Conservation (phyloP, 495 filamentous ascomycete genomes). For the Daldinia caldariorum region DNA sequence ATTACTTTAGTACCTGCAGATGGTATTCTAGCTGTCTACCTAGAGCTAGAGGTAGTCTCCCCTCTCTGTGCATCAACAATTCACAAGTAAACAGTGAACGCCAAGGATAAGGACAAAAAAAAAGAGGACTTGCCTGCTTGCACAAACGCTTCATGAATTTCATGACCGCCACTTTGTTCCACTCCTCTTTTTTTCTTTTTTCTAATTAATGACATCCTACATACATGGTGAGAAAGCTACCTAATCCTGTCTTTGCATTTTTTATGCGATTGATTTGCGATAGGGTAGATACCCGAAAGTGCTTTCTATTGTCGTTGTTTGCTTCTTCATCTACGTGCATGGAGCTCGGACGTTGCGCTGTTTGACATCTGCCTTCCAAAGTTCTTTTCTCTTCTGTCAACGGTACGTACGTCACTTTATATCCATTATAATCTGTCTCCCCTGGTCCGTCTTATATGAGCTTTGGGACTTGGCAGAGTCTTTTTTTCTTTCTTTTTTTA, state of each 20-base stretch:
- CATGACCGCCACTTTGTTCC: constrained; percentile 41
- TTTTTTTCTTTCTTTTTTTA: not conserved
- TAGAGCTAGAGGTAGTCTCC: too few species aligned
- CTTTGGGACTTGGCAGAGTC: constrained; percentile 15
- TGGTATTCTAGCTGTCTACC: not conserved
- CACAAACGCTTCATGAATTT: constrained; percentile 12
- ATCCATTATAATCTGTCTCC: constrained; percentile 22
- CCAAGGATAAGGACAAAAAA: constrained; percentile 10
- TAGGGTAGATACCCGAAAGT: constrained; percentile 10
- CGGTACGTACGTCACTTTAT: constrained; percentile 23
- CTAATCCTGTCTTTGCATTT: constrained; percentile 1
- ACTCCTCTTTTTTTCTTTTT: not conserved
- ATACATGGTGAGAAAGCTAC: not conserved
- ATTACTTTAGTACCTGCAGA: too few species aligned
- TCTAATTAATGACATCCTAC: constrained; percentile 4
- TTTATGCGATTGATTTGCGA: constrained; percentile 20
- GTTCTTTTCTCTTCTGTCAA: constrained; percentile 15
- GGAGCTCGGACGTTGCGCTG: constrained; percentile 27
- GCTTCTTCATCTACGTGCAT: constrained; percentile 26
- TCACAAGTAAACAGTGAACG: constrained; percentile 42
- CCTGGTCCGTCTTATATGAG: constrained; percentile 27
- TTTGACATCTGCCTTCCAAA: constrained; percentile 29
- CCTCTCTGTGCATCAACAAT: constrained; percentile 40
- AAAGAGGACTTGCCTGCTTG: not conserved
- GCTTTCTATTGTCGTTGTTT: constrained; percentile 17